A percentile compares a stretch with the other conserved stretches of the same genome.
Conservation (phyloP, 345 rosid species). For the Luvunga scandens region DNA sequence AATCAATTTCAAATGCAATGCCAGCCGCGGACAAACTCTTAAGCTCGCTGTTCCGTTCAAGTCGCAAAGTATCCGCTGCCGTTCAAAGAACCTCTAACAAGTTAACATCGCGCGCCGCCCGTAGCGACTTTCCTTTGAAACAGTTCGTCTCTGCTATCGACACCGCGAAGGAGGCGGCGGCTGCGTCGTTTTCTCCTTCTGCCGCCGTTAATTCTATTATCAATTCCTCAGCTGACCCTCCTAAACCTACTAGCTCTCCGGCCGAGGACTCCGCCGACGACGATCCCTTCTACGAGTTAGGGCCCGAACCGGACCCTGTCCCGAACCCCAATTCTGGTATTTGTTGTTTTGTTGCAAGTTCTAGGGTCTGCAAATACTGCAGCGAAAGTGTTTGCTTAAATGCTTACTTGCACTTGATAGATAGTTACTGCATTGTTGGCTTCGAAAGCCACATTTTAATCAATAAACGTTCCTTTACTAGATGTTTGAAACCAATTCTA, state of each 20-base stretch:
- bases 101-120: not conserved
- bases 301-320: not conserved
- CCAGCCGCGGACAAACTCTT: slow-evolving; percentile 21
- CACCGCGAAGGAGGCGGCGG: not conserved
- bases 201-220: not conserved
- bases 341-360: not conserved
- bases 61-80: not conserved
- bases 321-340: slow-evolving; percentile 24
- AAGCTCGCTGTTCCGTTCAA: slow-evolving; percentile 24
- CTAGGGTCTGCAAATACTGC: not conserved
- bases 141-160: slow-evolving; percentile 14
- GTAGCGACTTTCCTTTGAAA: slow-evolving; percentile 7
- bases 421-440: no score
- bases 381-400: not conserved
- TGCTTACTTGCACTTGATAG: not conserved
- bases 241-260: not conserved
- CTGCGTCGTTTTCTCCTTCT: not conserved
- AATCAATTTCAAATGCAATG: slow-evolving; percentile 25
- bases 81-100: not conserved
- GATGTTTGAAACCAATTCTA: not conserved
- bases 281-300: not conserved
- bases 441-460: not conserved
- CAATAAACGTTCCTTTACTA: not conserved
- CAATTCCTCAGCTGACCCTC: not conserved
- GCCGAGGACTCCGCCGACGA: not conserved